A percentile compares a stretch with the other conserved stretches of the same genome.
These are phyloP conservation scores for Tetragonia tetragonoides DNA, from an alignment of 148 eudicot species.

Conservation along the genomic window DNA sequence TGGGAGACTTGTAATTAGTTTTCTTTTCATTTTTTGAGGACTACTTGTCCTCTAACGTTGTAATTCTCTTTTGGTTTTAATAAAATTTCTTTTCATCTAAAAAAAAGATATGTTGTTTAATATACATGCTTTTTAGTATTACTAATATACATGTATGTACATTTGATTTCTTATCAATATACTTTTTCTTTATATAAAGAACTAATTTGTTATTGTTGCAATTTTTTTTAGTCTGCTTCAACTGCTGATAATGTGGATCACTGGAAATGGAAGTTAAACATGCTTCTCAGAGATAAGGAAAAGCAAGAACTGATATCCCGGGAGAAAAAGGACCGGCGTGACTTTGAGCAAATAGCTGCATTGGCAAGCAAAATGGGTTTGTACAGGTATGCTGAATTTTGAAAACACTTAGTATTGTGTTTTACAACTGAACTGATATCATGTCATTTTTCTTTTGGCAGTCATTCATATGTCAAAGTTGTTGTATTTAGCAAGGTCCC, in stretches of 20 bases:
- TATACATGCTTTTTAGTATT: too few species aligned
- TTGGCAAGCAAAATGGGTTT: constrained; percentile 84
- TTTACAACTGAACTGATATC: constrained; percentile 9
- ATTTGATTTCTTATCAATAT: too few species aligned
- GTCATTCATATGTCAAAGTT: constrained; percentile 78
- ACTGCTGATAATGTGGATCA: constrained; percentile 51
- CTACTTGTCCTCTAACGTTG: too few species aligned
- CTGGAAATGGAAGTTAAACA: constrained; percentile 73
- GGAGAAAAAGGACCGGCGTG: constrained; percentile 91
- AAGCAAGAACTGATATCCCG: constrained; percentile 82
- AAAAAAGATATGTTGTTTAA: too few species aligned
- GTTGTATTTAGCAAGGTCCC: constrained; percentile 90
- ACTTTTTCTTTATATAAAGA: too few species aligned
- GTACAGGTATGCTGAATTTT: constrained; percentile 57
- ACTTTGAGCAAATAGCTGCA: constrained; percentile 77
- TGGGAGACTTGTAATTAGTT: too few species aligned
- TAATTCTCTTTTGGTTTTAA: too few species aligned
- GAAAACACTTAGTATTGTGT: not conserved
- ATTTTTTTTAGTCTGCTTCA: constrained; percentile 46
- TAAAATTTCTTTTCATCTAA: too few species aligned
- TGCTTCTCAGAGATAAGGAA: constrained; percentile 55
- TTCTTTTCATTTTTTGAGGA: too few species aligned
- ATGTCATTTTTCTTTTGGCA: constrained; percentile 37
- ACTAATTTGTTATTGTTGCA: constrained; percentile 5
- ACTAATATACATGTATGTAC: too few species aligned